Evolutionary conservation across 73 alveolate species (phyloP).

Genomic region (Blepharisma stoltei): DNA sequence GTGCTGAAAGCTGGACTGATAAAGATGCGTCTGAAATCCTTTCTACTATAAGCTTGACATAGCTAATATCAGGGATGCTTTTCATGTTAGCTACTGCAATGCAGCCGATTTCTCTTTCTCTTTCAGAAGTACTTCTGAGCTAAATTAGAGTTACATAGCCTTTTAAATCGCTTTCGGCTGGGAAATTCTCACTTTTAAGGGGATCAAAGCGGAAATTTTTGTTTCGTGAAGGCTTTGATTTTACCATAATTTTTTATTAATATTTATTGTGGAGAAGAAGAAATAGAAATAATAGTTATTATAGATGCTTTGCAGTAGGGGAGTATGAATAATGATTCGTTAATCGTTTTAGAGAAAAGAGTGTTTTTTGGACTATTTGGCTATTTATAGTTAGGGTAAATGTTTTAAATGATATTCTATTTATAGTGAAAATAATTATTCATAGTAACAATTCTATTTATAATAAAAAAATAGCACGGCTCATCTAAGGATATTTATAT

Average conservation of each 20-base stretch:
- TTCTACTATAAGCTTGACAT: conserved; percentile 7
- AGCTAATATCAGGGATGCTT: neutral
- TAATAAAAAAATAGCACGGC: too few relatives aligned
- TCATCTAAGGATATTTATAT: too few relatives aligned
- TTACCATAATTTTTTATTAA: conserved; percentile 13
- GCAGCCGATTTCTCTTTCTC: conserved; percentile 11
- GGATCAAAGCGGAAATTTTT: conserved; percentile 1
- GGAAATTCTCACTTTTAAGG: neutral
- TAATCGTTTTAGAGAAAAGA: too few relatives aligned
- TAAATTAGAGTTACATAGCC: neutral
- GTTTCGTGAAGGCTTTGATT: conserved; percentile 21
- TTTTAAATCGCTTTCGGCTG: conserved; percentile 5
- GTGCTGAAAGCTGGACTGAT: conserved; percentile 25
- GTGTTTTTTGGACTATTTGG: too few relatives aligned
- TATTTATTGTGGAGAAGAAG: neutral
- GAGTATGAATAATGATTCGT: too few relatives aligned
- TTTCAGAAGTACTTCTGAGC: neutral
- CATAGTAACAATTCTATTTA: too few relatives aligned
- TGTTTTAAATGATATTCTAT: too few relatives aligned
- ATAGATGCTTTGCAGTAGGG: too few relatives aligned
- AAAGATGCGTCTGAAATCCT: conserved; percentile 8
- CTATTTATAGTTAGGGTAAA: too few relatives aligned
- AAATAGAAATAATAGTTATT: neutral
- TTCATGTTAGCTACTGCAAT: conserved; percentile 25
- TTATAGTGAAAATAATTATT: too few relatives aligned